Conservation (phyloP, 208 protist genomes). For the Leishmania amazonensis region DNA sequence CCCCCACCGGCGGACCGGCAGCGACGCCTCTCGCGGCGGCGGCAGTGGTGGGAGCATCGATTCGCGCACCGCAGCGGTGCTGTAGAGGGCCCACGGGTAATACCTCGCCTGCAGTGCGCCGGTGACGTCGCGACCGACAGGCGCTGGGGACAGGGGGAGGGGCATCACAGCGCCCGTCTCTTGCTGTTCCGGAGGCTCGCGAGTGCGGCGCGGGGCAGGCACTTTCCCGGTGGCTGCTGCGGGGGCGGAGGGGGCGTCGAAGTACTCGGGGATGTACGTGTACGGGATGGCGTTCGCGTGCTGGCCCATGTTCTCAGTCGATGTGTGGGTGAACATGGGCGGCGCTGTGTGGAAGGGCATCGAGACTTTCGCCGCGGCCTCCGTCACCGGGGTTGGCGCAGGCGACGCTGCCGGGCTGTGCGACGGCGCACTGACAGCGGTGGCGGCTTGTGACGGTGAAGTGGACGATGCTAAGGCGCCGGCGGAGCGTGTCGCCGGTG, state of each 20-base stretch:
- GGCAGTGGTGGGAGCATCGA: neutral
- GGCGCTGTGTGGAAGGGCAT: constrained; percentile 21
- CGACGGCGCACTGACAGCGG: no score
- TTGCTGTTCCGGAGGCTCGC: neutral
- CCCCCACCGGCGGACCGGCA: constrained; percentile 24
- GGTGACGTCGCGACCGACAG: constrained; percentile 15
- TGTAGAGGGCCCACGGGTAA: constrained; percentile 29
- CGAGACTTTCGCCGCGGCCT: neutral
- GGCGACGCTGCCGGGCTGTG: neutral
- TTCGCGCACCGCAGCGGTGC: neutral
- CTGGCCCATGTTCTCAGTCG: constrained; percentile 19
- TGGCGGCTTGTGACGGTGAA: neutral
- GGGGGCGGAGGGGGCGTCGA: constrained; percentile 3
- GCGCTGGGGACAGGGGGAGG: constrained; percentile 19
- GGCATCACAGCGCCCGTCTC: constrained; percentile 17
- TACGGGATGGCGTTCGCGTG: constrained; percentile 24
- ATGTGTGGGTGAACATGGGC: constrained; percentile 28
- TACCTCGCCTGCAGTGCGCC: constrained; percentile 9
- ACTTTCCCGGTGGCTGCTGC: neutral
- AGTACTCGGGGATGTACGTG: constrained; percentile 33
- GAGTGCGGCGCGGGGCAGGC: neutral
- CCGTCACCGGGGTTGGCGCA: neutral
- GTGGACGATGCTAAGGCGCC: neutral
- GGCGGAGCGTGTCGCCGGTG: neutral
- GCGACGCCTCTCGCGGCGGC: constrained; percentile 13